Conservation (phyloP, 2,329 filamentous ascomycete species). For the Aureobasidium namibiae region DNA sequence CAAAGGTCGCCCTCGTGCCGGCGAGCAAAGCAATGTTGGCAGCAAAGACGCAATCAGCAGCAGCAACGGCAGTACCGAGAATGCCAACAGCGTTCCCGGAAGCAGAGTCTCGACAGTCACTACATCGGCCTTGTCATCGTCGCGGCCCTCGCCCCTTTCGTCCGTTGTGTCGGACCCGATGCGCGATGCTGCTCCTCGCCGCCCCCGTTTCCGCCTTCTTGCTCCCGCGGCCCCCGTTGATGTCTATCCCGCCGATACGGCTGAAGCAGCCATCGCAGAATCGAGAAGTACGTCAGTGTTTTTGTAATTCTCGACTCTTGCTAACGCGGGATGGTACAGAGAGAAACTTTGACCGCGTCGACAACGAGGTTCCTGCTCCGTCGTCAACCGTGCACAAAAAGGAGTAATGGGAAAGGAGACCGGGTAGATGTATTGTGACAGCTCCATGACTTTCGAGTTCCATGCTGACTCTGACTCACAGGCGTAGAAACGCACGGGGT, state of each 20-base stretch:
- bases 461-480: not conserved
- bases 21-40: not conserved
- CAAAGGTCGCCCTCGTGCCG: not conserved
- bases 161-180: not conserved
- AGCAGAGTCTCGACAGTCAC: not conserved
- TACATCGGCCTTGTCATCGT: not conserved
- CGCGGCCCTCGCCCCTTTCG: not conserved
- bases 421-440: not conserved
- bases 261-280: not conserved
- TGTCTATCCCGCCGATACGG: not conserved
- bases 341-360: not conserved
- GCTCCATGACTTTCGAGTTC: not conserved
- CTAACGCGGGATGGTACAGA: not conserved
- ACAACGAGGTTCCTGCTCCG: not conserved
- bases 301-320: not conserved
- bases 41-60: not conserved
- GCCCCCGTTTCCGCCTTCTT: not conserved
- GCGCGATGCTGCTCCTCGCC: not conserved
- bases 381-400: not conserved
- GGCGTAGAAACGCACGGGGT: not conserved
- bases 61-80: not conserved
- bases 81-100: not conserved
- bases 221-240: not conserved
- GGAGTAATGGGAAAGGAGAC: not conserved
- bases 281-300: not conserved